A percentile compares a stretch with the other conserved stretches of the same genome.
Conservation (phyloP, 2,329 filamentous ascomycete species). For the Eurotiales sp. region DNA sequence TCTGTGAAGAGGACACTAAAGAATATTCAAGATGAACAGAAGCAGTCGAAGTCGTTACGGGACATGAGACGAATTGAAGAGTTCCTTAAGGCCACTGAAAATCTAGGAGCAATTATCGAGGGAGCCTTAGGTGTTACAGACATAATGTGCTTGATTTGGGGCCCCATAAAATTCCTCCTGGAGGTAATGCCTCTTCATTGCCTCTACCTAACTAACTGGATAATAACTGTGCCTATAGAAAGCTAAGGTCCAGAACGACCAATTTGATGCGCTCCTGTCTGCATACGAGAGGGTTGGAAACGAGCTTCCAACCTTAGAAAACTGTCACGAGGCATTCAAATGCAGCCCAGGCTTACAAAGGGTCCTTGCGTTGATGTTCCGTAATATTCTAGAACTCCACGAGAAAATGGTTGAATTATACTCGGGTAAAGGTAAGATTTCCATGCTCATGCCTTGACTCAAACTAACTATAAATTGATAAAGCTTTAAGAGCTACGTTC, state of each 20-base stretch:
- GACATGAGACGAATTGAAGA: too few relatives aligned
- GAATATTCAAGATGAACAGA: constrained; percentile 4
- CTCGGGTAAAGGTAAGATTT: not conserved
- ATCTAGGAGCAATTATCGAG: not conserved
- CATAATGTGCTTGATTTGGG: constrained; percentile 1
- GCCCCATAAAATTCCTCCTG: constrained; percentile 1
- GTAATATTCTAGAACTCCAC: not conserved
- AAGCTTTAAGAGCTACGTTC: not conserved
- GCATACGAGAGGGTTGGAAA: constrained; percentile 3
- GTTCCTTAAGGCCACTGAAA: not conserved
- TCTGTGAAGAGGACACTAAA: not conserved
- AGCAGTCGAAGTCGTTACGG: not conserved
- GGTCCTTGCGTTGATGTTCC: not conserved
- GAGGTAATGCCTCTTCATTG: not conserved
- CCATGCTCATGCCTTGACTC: not conserved
- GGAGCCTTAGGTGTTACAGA: not conserved
- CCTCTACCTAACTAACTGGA: not conserved
- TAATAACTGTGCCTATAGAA: not conserved
- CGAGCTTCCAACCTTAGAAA: constrained; percentile 1
- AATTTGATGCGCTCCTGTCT: not conserved
- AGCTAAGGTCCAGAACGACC: not conserved
- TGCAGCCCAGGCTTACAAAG: not conserved
- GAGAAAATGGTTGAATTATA: not conserved
- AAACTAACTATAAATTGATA: not conserved
- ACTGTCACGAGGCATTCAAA: not conserved